phyloP scores from a whole-genome alignment of 805 yeast species.

The Saturnispora besseyi region DNA sequence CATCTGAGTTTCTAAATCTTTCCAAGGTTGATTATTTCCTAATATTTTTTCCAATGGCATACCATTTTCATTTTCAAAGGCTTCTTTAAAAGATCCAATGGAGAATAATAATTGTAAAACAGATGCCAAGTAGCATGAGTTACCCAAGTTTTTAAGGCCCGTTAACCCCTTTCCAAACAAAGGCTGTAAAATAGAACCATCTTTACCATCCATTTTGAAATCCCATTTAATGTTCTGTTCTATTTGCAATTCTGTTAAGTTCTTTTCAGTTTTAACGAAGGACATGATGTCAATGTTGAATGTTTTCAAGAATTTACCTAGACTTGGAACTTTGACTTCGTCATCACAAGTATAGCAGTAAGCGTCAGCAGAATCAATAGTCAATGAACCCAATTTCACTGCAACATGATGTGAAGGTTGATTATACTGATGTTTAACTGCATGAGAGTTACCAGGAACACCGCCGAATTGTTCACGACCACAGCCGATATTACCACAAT shows the following conservation, averaged over 20 bases:
- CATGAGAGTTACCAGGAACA: conserved; percentile 90
- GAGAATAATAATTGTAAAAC: conserved; percentile 64
- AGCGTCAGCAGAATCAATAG: conserved; percentile 71
- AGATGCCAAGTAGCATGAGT: conserved; percentile 84
- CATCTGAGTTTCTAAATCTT: conserved; percentile 65
- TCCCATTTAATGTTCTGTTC: conserved; percentile 95
- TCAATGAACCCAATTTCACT: conserved; percentile 81
- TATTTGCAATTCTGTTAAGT: conserved; percentile 77
- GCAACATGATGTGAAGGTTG: conserved; percentile 65
- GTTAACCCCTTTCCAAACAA: conserved; percentile 71
- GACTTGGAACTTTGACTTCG: conserved; percentile 67
- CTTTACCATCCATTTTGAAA: conserved; percentile 64
- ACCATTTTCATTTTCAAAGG: conserved; percentile 29
- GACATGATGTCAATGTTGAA: conserved; percentile 60
- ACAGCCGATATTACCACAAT: conserved; percentile 89
- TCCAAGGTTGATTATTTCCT: conserved; percentile 43
- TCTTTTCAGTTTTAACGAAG: conserved; percentile 71
- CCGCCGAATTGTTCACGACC: conserved; percentile 95
- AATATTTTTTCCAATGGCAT: conserved; percentile 27
- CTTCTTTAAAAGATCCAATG: conserved; percentile 31
- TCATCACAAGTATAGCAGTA: conserved; percentile 87
- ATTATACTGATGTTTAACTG: conserved; percentile 56
- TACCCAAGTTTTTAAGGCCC: conserved; percentile 85
- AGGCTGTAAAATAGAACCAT: conserved; percentile 57
- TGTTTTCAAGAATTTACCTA: conserved; percentile 38